Evolutionary conservation across 2,329 filamentous ascomycete genomes (phyloP).

Genomic region (Microsporum ferrugineum): DNA sequence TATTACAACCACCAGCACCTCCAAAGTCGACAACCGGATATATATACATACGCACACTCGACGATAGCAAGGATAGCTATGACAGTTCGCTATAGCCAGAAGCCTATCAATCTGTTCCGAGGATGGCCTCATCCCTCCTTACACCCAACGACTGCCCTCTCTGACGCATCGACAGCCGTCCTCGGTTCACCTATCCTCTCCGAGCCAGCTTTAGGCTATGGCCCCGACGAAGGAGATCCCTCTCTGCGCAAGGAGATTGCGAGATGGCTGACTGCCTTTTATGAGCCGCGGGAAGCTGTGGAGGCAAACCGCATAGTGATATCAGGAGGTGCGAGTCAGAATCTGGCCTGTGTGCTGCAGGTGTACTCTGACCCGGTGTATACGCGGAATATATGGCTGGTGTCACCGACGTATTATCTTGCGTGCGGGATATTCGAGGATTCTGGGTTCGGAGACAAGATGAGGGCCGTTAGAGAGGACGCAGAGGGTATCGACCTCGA

Average conservation of each 20-base stretch:
- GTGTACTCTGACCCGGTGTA: conserved; percentile 69
- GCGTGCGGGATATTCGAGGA: conserved; percentile 78
- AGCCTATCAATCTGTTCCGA: conserved; percentile 33
- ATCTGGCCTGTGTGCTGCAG: conserved; percentile 62
- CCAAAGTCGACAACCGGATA: background rate
- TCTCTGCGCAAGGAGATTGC: conserved; percentile 59
- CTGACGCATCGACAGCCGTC: conserved; percentile 48
- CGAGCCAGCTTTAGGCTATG: conserved; percentile 62
- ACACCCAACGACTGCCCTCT: conserved; percentile 54
- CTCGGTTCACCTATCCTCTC: conserved; percentile 50
- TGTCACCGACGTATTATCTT: conserved; percentile 74
- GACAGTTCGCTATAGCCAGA: background rate
- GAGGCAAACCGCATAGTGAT: conserved; percentile 57
- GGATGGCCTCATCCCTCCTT: conserved; percentile 46
- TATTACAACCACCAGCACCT: background rate
- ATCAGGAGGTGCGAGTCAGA: conserved; percentile 77
- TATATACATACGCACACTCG: background rate
- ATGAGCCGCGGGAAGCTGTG: conserved; percentile 37
- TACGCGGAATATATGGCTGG: conserved; percentile 67
- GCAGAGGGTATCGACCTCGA: conserved; percentile 62
- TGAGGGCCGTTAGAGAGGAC: conserved; percentile 65
- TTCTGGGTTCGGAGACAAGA: conserved; percentile 55
- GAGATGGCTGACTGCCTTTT: conserved; percentile 57
- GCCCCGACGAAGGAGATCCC: conserved; percentile 59
- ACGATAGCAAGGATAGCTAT: background rate